A percentile compares a stretch with the other conserved stretches of the same genome.
These are phyloP conservation scores for Corynascus novoguineensis DNA, from an alignment of 495 filamentous ascomycete genomes.

Conservation along the genomic window DNA sequence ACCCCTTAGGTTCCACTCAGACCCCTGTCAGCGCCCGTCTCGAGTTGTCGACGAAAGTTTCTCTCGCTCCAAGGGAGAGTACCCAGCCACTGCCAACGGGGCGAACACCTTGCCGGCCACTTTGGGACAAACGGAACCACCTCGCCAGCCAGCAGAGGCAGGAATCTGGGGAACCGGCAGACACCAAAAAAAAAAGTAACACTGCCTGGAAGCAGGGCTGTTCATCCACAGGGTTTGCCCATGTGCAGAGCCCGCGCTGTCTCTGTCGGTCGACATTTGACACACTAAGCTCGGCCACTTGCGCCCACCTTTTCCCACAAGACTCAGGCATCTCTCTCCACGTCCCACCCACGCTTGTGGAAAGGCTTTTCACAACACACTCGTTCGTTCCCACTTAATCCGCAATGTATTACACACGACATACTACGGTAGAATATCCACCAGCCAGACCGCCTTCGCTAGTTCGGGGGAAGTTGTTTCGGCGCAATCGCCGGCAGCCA, in stretches of 20 bases:
- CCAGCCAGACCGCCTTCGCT: constrained; percentile 7
- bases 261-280: constrained; percentile 10
- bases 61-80: constrained; percentile 1
- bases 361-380: constrained; percentile 17
- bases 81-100: too few species aligned
- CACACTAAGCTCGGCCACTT: constrained; percentile 3
- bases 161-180: constrained; percentile 3
- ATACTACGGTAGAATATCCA: constrained; percentile 12
- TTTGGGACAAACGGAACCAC: constrained; percentile 14
- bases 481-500: background rate
- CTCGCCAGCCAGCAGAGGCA: background rate
- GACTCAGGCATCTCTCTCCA: constrained; percentile 20
- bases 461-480: too few species aligned
- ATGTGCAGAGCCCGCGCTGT: background rate
- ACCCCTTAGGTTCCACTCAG: constrained; percentile 18
- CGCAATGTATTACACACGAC: constrained; percentile 20
- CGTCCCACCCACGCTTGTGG: constrained; percentile 27
- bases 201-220: background rate
- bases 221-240: background rate
- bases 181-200: background rate
- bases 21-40: constrained; percentile 25
- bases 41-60: constrained; percentile 29
- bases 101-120: constrained; percentile 1
- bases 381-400: constrained; percentile 15
- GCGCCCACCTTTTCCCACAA: constrained; percentile 13